Base-by-base conservation (phyloP, 495 filamentous ascomycete species). In the Staphylotrichum longicolle region DNA sequence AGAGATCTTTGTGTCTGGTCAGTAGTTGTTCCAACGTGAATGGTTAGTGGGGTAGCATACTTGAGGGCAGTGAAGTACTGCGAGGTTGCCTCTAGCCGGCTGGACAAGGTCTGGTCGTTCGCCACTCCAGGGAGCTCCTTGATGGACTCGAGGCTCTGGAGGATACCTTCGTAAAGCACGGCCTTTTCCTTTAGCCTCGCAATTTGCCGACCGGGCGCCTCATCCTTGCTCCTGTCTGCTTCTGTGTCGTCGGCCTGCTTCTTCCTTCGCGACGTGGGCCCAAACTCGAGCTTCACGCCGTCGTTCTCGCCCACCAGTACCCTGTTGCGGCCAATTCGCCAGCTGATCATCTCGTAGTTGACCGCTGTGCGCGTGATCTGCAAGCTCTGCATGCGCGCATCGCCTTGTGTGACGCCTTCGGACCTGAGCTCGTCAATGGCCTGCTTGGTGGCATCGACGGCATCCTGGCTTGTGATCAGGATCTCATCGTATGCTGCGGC, bases 251-350 rank as follows among this genome's bases (percentile, higher is more conserved):
- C 34, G 75, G 52, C 20, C 64, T 81, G 74, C 46, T 71, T 70
- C 54, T 84, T 80, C 45, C 70, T 74, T 41, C 71, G 79, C 12
- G 71, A 58, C 6, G 64, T 64, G 3, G 74, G 62, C 2, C 70
- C 80, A 12, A 81, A 74, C 33, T 86, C 80, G 45, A 90, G 77
- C 3, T 79, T 68, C 9, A 88, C 80, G 6, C 91, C 92, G 65
- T 96, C 91, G 58, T 87, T 79, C 42, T 84, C 79, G 40, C 92
- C 92, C 58, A 90, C 88, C 39, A 99, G 78, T 0, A 95, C 87
- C 54, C 94, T 82, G 70, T 99, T 98, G 46, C 95, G 86, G 41
- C 92, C 95, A 62, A 97, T 88, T 67, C 94, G 83, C 95, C 93
- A 98, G 68, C 90, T 91, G 50, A 99, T 86, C 72, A 97, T 82